Percentiles rank a stretch among this genome's conserved stretches.
These are phyloP conservation scores for Venustampulla echinocandica DNA, from an alignment of 495 filamentous ascomycete genomes.

Conservation along the genomic window DNA sequence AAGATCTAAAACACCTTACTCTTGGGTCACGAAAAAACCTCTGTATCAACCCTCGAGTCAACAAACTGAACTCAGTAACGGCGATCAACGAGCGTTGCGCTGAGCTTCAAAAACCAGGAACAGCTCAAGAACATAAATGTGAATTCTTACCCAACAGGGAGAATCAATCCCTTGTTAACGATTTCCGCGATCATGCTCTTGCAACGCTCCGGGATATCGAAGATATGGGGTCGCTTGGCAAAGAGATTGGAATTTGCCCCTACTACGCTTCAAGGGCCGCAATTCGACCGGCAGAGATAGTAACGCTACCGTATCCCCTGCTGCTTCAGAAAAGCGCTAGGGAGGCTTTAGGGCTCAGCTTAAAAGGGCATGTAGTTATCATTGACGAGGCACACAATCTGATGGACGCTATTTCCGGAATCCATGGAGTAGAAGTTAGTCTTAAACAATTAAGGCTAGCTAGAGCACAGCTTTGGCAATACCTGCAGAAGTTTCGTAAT, in stretches of 20 bases:
- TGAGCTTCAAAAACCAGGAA: slow-evolving; percentile 73
- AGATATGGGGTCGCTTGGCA: slow-evolving; percentile 72
- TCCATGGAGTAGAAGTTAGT: slow-evolving; percentile 72
- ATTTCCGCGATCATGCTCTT: slow-evolving; percentile 82
- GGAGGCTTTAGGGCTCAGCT: slow-evolving; percentile 75
- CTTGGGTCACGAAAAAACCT: slow-evolving; percentile 87
- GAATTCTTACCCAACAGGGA: slow-evolving; percentile 70
- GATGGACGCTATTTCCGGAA: slow-evolving; percentile 85
- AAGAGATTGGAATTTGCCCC: slow-evolving; percentile 74
- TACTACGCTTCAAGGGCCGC: slow-evolving; percentile 88
- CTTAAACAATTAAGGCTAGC: slow-evolving; percentile 62
- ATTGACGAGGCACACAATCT: slow-evolving; percentile 98
- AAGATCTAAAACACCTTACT: slow-evolving; percentile 74
- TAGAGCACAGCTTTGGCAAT: slow-evolving; percentile 64
- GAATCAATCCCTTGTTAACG: slow-evolving; percentile 58
- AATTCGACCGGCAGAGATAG: slow-evolving; percentile 80
- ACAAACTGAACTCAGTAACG: slow-evolving; percentile 56
- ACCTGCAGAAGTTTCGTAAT: slow-evolving; percentile 80
- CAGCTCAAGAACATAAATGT: slow-evolving; percentile 61
- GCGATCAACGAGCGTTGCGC: slow-evolving; percentile 95
- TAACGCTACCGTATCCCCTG: slow-evolving; percentile 89
- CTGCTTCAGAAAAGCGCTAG: slow-evolving; percentile 82
- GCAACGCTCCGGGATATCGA: slow-evolving; percentile 90
- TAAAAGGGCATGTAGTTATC: slow-evolving; percentile 82
- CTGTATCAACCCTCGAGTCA: slow-evolving; percentile 83